A percentile compares a stretch with the other conserved stretches of the same genome.
phyloP scores from a whole-genome alignment of 345 rosid genomes.

The Eucalyptus erythrocorys region DNA sequence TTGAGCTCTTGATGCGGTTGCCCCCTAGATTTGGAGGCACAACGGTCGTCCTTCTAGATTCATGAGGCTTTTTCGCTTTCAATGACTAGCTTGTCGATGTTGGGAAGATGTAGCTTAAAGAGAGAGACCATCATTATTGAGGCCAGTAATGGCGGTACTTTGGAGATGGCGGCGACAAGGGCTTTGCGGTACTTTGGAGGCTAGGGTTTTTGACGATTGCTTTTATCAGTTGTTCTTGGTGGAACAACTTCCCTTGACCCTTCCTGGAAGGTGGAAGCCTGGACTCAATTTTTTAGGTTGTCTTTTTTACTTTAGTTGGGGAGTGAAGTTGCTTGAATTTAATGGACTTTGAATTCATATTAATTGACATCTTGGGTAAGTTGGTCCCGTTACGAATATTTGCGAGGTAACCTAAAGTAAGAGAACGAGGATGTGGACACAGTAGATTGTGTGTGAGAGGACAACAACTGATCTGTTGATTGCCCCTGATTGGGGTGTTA shows the following conservation, averaged over 20 bases:
- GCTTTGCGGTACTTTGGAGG: not conserved
- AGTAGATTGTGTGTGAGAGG: conserved; percentile 71
- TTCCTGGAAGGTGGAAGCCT: not conserved
- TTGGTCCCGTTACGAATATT: no score
- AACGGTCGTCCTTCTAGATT: fast-evolving
- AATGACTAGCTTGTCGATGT: not conserved
- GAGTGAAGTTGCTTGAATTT: not conserved
- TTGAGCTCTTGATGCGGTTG: not conserved
- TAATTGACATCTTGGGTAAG: not conserved
- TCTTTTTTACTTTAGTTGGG: not conserved
- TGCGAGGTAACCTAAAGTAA: not conserved
- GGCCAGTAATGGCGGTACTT: not conserved
- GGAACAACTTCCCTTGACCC: not conserved
- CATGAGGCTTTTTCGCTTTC: not conserved
- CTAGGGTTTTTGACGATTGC: not conserved
- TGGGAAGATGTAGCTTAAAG: not conserved
- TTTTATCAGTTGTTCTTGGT: not conserved
- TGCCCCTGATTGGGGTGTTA: conserved; percentile 90
- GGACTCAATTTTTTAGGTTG: not conserved
- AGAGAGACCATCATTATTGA: not conserved
- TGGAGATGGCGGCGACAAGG: fast-evolving
- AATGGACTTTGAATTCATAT: not conserved
- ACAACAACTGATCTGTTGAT: conserved; percentile 77
- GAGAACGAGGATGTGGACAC: conserved; percentile 35
- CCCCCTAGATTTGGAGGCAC: not conserved